Conservation (phyloP, 805 yeast species). For the Maudiozyma pseudohumilis region DNA sequence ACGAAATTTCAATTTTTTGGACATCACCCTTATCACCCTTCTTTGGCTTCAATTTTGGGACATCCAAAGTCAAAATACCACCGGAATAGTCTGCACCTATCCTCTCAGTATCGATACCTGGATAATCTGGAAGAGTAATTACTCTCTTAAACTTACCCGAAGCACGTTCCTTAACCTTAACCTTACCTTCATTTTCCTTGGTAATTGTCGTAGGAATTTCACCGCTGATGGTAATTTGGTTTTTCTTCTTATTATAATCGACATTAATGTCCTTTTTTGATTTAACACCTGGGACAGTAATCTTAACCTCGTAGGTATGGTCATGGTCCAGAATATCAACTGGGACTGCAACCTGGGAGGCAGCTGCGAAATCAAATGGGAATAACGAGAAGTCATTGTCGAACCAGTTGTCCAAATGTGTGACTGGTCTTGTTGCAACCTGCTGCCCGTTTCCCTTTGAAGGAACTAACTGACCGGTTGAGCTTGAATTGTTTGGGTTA, state of each 20-base stretch:
- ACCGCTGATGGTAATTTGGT: slow-evolving; percentile 37
- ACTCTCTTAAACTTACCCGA: slow-evolving; percentile 36
- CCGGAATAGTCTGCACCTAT: slow-evolving; percentile 38
- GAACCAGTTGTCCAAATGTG: slow-evolving; percentile 15
- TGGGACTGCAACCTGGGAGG: slow-evolving; percentile 30
- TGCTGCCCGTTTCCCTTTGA: background rate
- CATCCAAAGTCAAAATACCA: slow-evolving; percentile 35
- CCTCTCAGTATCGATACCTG: slow-evolving; percentile 34
- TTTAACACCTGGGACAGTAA: slow-evolving; percentile 41
- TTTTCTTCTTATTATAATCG: slow-evolving; percentile 38
- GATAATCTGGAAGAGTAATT: slow-evolving; percentile 32
- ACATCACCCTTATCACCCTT: slow-evolving; percentile 17
- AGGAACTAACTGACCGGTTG: background rate
- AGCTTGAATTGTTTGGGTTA: slow-evolving; percentile 6
- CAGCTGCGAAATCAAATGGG: slow-evolving; percentile 17
- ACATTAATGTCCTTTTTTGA: slow-evolving; percentile 33
- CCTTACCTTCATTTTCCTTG: slow-evolving; percentile 16
- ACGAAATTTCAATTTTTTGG: slow-evolving; percentile 24
- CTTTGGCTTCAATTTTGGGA: slow-evolving; percentile 32
- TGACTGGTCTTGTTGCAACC: background rate
- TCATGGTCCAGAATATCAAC: slow-evolving; percentile 39
- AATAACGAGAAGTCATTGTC: slow-evolving; percentile 22
- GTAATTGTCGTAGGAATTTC: slow-evolving; percentile 27
- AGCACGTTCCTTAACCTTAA: slow-evolving; percentile 29
- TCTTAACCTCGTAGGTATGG: slow-evolving; percentile 32